Conservation (phyloP, 495 filamentous ascomycete species). For the Tuber melanosporum region DNA sequence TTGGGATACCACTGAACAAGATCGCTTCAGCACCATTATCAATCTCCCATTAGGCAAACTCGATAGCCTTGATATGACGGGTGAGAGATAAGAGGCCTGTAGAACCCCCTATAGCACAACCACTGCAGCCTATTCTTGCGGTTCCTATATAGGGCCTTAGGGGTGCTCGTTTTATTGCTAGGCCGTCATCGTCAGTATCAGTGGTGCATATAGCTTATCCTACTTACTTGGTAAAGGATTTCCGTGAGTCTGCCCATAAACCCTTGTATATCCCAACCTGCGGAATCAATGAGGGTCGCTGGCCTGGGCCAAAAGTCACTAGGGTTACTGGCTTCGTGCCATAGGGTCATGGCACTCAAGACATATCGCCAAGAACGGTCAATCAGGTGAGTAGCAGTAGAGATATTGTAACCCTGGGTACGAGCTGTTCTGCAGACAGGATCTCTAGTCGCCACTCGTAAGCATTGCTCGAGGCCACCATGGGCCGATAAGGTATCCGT, state of each 20-base stretch:
- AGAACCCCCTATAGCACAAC: not conserved
- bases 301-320: not conserved
- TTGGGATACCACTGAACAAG: not conserved
- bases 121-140: not conserved
- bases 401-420: not conserved
- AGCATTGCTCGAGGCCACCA: not conserved
- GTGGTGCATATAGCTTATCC: not conserved
- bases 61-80: not conserved
- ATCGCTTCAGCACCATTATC: conserved; percentile 6
- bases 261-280: not conserved
- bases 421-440: not conserved
- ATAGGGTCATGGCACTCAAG: not conserved
- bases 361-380: not conserved
- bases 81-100: not conserved
- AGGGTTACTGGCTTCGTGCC: not conserved
- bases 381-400: not conserved
- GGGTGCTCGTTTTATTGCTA: not conserved
- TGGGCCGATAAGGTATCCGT: not conserved
- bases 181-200: not conserved
- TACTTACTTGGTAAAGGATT: not conserved
- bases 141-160: not conserved
- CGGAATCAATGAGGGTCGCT: not conserved
- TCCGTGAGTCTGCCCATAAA: not conserved
- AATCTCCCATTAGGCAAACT: not conserved
- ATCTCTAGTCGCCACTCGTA: not conserved